These are phyloP conservation scores for Boletus holoroseus DNA, from an alignment of 1,284 basidiomycete genomes.

Conservation along the genomic window DNA sequence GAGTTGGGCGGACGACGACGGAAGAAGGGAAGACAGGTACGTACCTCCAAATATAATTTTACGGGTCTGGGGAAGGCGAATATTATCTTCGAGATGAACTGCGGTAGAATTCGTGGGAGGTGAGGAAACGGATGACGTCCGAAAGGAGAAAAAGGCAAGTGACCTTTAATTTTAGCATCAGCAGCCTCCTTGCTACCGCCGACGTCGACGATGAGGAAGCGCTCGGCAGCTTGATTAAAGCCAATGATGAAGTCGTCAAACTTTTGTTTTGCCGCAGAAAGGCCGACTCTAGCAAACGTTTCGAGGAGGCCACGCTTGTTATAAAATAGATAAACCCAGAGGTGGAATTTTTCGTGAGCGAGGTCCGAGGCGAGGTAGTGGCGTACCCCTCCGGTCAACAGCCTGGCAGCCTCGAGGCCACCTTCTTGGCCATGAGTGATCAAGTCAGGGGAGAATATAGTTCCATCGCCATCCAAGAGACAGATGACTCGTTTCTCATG, in stretches of 20 bases:
- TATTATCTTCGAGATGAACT: constrained; percentile 58
- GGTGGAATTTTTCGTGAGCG: constrained; percentile 44
- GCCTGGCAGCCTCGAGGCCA: constrained; percentile 50
- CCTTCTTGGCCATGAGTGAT: constrained; percentile 52
- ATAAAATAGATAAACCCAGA: constrained; percentile 61
- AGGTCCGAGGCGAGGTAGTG: constrained; percentile 38
- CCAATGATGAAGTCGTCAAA: constrained; percentile 62
- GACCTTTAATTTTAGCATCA: constrained; percentile 70
- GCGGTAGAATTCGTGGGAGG: constrained; percentile 3
- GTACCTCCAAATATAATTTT: constrained; percentile 61
- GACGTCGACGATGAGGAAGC: constrained; percentile 67
- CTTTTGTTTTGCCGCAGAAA: constrained; percentile 37
- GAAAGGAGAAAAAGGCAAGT: constrained; percentile 1
- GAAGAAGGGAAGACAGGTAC: constrained; percentile 31
- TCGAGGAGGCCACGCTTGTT: constrained; percentile 57
- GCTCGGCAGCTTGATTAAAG: constrained; percentile 59
- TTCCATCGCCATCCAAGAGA: constrained; percentile 64
- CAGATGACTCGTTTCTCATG: constrained; percentile 49
- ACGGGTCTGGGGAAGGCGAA: constrained; percentile 54
- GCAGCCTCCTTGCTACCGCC: constrained; percentile 68
- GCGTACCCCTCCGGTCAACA: constrained; percentile 48
- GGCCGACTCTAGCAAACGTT: constrained; percentile 42
- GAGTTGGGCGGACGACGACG: constrained; percentile 4
- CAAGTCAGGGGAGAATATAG: constrained; percentile 51
- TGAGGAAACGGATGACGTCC: constrained; percentile 9